Percentiles rank a stretch among this genome's conserved stretches.
Conservation (phyloP, 1,139 yeast species). For the Debaryomycetaceae sp. region DNA sequence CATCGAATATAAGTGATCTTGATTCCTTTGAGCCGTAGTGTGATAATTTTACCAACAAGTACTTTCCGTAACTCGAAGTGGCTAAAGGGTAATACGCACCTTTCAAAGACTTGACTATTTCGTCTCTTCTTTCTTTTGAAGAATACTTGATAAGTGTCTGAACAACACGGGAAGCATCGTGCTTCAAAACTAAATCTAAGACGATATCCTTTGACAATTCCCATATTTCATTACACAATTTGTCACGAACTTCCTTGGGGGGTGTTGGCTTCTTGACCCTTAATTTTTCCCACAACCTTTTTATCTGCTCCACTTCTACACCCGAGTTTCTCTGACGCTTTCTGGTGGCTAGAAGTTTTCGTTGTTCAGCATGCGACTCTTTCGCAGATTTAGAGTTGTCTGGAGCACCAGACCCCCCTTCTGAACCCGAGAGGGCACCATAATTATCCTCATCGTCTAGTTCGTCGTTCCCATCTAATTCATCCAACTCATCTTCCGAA, state of each 20-base stretch:
- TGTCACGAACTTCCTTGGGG: conserved; percentile 73
- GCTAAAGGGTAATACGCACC: conserved; percentile 82
- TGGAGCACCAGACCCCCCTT: conserved; percentile 17
- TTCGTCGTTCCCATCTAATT: conserved; percentile 15
- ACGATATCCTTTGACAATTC: conserved; percentile 70
- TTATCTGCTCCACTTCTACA: conserved; percentile 77
- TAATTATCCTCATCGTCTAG: conserved; percentile 15
- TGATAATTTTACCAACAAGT: conserved; percentile 78
- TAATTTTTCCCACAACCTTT: conserved; percentile 85
- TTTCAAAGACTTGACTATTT: conserved; percentile 64
- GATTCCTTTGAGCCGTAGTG: conserved; percentile 89
- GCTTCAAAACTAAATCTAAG: conserved; percentile 85
- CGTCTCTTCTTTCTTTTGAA: conserved; percentile 72
- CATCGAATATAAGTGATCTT: conserved; percentile 70
- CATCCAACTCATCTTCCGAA: conserved; percentile 19
- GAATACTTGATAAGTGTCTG: conserved; percentile 90
- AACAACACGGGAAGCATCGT: conserved; percentile 94
- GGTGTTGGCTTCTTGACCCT: conserved; percentile 84
- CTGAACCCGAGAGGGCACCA: conserved; percentile 14
- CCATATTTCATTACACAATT: conserved; percentile 84
- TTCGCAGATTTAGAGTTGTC: conserved; percentile 52
- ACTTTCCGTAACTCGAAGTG: conserved; percentile 90
- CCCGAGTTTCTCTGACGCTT: conserved; percentile 87
- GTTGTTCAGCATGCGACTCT: conserved; percentile 83
- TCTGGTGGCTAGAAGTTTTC: conserved; percentile 73